Conservation (phyloP, 306 rosid species). For the Mimosa pudica region DNA sequence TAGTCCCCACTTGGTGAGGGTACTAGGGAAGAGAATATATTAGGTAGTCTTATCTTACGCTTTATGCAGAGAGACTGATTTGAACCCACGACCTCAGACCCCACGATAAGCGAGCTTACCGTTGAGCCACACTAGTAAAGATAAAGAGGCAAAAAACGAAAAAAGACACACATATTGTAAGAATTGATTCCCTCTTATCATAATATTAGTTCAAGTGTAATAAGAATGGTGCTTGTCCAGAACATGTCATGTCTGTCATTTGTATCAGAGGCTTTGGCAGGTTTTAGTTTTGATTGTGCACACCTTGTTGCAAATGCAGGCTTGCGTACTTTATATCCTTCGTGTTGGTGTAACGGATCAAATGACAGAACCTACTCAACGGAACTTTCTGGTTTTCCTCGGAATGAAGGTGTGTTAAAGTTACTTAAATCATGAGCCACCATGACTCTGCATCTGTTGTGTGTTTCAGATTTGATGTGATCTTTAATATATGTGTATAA, state of each 20-base stretch:
- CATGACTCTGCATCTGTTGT: constrained; percentile 21
- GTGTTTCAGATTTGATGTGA: constrained; percentile 11
- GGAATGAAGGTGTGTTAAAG: constrained; percentile 67
- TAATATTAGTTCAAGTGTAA: neutral
- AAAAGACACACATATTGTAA: neutral
- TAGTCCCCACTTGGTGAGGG: too few species aligned
- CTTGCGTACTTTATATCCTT: constrained; percentile 93
- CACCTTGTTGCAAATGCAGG: constrained; percentile 59
- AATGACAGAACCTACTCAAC: constrained; percentile 94
- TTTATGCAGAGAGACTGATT: too few species aligned
- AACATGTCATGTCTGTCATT: neutral
- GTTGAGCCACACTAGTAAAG: neutral
- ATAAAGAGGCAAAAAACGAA: neutral
- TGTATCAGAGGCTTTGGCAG: neutral
- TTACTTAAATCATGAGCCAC: constrained; percentile 25
- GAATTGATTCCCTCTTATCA: neutral
- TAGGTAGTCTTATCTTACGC: too few species aligned
- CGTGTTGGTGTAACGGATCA: constrained; percentile 94
- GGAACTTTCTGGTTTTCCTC: constrained; percentile 77
- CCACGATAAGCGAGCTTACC: too few species aligned
- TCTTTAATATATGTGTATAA: constrained; percentile 17
- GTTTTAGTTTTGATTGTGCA: constrained; percentile 33
- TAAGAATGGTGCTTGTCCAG: neutral
- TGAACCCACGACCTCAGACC: too few species aligned
- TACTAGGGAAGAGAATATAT: too few species aligned